Percentiles rank a stretch among this genome's conserved stretches.
phyloP scores from a whole-genome alignment of 352 stramenopile genomes.

The Globisporangium parvum region DNA sequence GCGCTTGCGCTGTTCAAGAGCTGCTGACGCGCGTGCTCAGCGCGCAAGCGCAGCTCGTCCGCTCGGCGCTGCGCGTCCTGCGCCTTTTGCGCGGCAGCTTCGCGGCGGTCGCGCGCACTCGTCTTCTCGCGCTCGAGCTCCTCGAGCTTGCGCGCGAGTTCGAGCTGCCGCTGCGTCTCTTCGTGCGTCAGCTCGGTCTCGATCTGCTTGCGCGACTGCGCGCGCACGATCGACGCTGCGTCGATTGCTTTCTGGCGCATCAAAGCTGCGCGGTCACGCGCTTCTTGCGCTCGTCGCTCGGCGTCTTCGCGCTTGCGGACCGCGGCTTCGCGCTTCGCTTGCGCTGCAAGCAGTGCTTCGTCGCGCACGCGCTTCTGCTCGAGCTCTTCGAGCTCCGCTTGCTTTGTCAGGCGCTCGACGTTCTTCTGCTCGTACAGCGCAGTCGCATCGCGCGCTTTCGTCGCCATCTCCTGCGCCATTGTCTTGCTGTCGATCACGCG shows the following conservation, averaged over 20 bases:
- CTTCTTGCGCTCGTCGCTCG: constrained; percentile 56
- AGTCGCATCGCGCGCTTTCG: constrained; percentile 57
- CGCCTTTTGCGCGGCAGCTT: constrained; percentile 42
- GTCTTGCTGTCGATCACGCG: constrained; percentile 69
- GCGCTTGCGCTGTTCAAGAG: constrained; percentile 6
- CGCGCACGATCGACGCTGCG: constrained; percentile 59
- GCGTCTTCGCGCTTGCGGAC: constrained; percentile 56
- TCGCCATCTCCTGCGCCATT: constrained; percentile 47
- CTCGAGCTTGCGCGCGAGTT: constrained; percentile 35
- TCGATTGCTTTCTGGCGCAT: constrained; percentile 61
- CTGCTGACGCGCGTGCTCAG: constrained; percentile 38
- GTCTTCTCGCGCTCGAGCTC: constrained; percentile 49
- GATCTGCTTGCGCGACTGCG: constrained; percentile 59
- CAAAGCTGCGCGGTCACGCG: constrained; percentile 44
- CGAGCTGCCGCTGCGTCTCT: constrained; percentile 39
- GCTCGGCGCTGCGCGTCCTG: constrained; percentile 49
- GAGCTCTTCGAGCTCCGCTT: constrained; percentile 36
- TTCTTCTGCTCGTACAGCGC: constrained; percentile 55
- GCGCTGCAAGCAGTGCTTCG: constrained; percentile 31
- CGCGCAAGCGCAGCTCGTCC: constrained; percentile 41
- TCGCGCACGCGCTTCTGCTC: constrained; percentile 39
- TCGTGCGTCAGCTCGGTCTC: constrained; percentile 56
- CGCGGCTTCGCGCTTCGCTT: constrained; percentile 59
- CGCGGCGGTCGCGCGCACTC: constrained; percentile 31
- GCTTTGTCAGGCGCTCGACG: constrained; percentile 44